Evolutionary conservation across 164 flowering plant genomes (phyloP), one percentile per base, ranked within the genome.

Genomic region (Litsea cubeba): DNA sequence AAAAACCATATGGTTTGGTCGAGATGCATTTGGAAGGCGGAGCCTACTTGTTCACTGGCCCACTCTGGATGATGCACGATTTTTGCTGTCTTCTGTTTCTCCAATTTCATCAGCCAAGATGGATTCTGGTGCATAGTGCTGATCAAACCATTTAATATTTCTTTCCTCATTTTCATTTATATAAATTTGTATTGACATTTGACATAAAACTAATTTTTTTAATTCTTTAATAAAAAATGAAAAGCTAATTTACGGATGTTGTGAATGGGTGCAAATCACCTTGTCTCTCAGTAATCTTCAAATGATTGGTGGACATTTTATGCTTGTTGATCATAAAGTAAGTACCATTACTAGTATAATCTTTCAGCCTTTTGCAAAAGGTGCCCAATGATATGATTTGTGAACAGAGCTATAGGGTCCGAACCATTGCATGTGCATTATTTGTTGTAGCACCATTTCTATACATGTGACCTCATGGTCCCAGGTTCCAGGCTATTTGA

Each of bases 11-110:
- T 96, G 99, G 99, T 94, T 94, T 88, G 99, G 97, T 74, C 85
- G 97, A 70, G 99, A 96, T 88, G 97, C 97, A 75, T 84, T 96
- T 81, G 99, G 99, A 74, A 84, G 99, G 82, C 81, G 99, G 65
- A 96, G 99, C 79, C 93, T 96, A 74, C 91, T 96, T 76, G 95
- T 94, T 79, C 99, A 96, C 76, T 94, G 98, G 99, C 97, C 99
- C 30, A 87, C 85, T 76, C 40, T 14, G 64, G 82, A 82, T 76
- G 97, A 94, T 71, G 49, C 87, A 75, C 88, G 88, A 63, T 79
- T 96, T 78, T 72, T 96, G 75, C 82, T 96, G 3, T 90, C 97
- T 69, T 96, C 99, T 76, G 96, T 92, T n/a, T 86, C 97, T 66
- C 92, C 95, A 54, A 67, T 76, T 68, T 78, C 81, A 68, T 74